Evolutionary conservation across 352 stramenopile species (phyloP), one percentile per base, ranked within the genome.

Genomic region (Phytophthora sansomeana): DNA sequence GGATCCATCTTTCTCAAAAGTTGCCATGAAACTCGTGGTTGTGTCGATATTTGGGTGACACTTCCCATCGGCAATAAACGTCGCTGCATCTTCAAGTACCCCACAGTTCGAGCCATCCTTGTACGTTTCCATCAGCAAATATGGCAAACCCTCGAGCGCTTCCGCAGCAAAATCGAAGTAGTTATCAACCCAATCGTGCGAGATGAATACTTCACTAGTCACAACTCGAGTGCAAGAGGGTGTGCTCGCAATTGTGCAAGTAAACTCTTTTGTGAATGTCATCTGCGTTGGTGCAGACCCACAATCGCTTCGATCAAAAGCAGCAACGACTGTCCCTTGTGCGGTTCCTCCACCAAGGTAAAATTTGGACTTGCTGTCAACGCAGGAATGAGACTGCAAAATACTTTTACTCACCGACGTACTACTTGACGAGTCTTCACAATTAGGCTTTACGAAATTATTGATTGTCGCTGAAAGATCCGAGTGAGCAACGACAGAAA

Each of bases 371-470:
- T 17, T 53, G 35, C 16, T 7, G 7, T 32, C 21, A 36, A 48
- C 42, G 51, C 51, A 58, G 6, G 26, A 43, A 26, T 58, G 36
- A 17, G 35, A 48, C n/a, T 58, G 35, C 6, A 49, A 26, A 26
- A 39, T 19, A 48, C 16, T 36, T 5, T 16, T 44, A 10, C 38
- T 44, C 38, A 44, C 38, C 6, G 38, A 24, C 2, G 38, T 44
- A 26, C 5, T 24, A 4, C 19, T 51, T 9, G 38, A 6, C 17
- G 33, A 42, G 13, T 30, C 14, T 10, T 8, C 16, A 6, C 53
- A 60, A 7, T 35, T 21, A 10, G 38, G 17, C 16, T 41, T 7
- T 7, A 43, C 28, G 14, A 33, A 60, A 2, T 14, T 60, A 13
- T 26, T 29, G 26, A 51, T 33, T 5, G 39, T 60, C 28, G 30